These are phyloP conservation scores for Glycine tomentella DNA, from an alignment of 306 rosid genomes.

Conservation along the genomic window DNA sequence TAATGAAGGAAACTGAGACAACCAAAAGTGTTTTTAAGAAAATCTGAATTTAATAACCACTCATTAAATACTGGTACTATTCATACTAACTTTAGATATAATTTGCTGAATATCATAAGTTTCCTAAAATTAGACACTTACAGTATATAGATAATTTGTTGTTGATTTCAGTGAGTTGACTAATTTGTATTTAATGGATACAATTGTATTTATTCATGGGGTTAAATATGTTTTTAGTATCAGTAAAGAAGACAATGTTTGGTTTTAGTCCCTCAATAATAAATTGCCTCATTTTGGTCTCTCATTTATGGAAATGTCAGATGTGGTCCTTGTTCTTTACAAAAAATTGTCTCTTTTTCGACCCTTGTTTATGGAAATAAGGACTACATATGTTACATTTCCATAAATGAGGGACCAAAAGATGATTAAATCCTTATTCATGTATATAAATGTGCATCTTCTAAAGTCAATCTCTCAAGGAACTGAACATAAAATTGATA, in stretches of 20 bases:
- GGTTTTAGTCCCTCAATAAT: too few relatives aligned
- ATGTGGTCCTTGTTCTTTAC: background rate
- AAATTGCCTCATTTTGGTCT: background rate
- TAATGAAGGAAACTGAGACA: conserved; percentile 11
- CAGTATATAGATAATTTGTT: background rate
- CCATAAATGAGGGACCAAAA: background rate
- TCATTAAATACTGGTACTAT: conserved; percentile 37
- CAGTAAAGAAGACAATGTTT: background rate
- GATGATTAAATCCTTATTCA: background rate
- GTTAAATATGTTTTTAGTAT: background rate
- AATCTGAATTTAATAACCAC: conserved; percentile 18
- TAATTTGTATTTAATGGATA: background rate
- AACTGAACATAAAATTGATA: background rate
- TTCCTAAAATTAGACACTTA: background rate
- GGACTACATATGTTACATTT: background rate
- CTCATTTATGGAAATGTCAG: too few relatives aligned
- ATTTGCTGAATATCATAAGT: conserved; percentile 8
- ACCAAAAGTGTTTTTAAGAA: conserved; percentile 18
- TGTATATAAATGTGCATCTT: background rate
- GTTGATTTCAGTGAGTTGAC: background rate
- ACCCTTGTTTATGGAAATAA: background rate
- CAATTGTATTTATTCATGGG: background rate
- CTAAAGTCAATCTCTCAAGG: background rate
- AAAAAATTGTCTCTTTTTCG: background rate
- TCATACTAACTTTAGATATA: background rate